Evolutionary conservation across 2,329 filamentous ascomycete species (phyloP).

Genomic region (Bipolaris cookei): DNA sequence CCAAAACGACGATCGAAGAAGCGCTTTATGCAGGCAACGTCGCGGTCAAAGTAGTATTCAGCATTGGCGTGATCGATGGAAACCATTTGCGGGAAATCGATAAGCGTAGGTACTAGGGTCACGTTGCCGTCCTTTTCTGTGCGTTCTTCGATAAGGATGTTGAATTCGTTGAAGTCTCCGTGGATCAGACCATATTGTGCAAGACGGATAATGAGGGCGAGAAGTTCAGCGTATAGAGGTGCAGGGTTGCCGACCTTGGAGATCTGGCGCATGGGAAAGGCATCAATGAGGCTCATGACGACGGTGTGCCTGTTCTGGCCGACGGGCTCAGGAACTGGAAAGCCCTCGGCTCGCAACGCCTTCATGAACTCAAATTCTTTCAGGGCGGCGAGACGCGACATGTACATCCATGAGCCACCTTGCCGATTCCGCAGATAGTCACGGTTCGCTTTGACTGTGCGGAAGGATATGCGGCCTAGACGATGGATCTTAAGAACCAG

Average conservation of each 20-base stretch:
- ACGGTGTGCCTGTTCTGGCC: constrained; percentile 93
- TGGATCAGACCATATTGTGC: constrained; percentile 91
- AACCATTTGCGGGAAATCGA: constrained; percentile 98
- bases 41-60: constrained; percentile 96
- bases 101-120: constrained; percentile 78
- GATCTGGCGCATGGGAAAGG: constrained; percentile 89
- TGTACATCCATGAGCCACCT: constrained; percentile 96
- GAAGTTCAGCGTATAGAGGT: constrained; percentile 87
- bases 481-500: constrained; percentile 94
- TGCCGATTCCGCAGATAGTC: constrained; percentile 87
- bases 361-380: constrained; percentile 97
- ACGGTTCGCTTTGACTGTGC: constrained; percentile 92
- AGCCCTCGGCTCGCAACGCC: constrained; percentile 80
- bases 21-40: constrained; percentile 92
- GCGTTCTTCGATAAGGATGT: constrained; percentile 88
- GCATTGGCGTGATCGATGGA: constrained; percentile 94
- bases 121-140: constrained; percentile 47
- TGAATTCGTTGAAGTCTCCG: constrained; percentile 99
- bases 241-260: constrained; percentile 82
- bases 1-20: constrained; percentile 91
- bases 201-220: constrained; percentile 81
- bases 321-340: constrained; percentile 86
- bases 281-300: constrained; percentile 92
- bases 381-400: constrained; percentile 87
- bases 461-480: constrained; percentile 93